Evolutionary conservation across 805 yeast genomes (phyloP), one percentile per base, ranked within the genome.

Genomic region (Spathaspora sp.): DNA sequence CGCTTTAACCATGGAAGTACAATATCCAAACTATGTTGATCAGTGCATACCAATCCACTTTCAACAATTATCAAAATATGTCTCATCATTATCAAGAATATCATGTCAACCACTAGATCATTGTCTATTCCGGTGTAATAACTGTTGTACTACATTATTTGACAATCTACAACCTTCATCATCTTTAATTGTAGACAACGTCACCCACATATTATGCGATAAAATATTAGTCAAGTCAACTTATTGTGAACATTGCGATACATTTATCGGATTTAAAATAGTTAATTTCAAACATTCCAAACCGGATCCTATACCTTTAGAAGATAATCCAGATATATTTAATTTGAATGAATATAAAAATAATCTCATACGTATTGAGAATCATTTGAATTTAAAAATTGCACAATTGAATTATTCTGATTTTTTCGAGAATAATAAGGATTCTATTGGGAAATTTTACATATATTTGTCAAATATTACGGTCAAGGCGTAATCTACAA

Each of bases 221-320:
- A 45, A 31, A 5, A 29, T 45, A 9, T 23, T 45, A 17, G 28
- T 45, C n/a, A 39, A 38, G 14, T 18, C 29, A 12, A 23, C 53
- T 3, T 50, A 48, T 29, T 58, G 61, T 28, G 45, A 40, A 23
- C n/a, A 31, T n/a, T 58, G 61, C 46, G 31, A 28, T 18, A 46
- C 44, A 28, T 43, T 52, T 19, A 18, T 60, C 12, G 61, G 64
- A 23, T 60, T 57, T 43, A 55, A 52, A 32, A 49, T 59, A 5
- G 49, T 49, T 17, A 48, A 51, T 12, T 32, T 55, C 19, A 43
- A 32, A 5, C 39, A 50, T 3, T 19, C 35, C 35, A 19, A 44
- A 14, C 53, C 54, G 3, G 42, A 32, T 10, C n/a, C 23, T 3
- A 43, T 51, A 7, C 50, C 51, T 2, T 45, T 35, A 18, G 51